Conservation (phyloP, 768 basidiomycete genomes). For the Tricholoma terreum region DNA sequence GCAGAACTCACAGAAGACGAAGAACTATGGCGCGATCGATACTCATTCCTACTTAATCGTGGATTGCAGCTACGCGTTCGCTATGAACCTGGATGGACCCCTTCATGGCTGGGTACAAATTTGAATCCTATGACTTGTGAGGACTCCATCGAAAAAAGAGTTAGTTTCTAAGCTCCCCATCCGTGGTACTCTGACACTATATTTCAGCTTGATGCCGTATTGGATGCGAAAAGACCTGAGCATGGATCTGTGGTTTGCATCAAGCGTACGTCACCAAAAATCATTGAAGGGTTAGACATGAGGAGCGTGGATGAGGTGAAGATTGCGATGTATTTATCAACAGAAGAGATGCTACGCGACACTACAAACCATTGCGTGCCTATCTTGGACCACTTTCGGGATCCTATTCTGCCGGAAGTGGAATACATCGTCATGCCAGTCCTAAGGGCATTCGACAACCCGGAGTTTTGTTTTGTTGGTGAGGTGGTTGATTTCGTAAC, state of each 20-base stretch:
- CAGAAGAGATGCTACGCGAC: constrained; percentile 7
- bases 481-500: constrained; percentile 33
- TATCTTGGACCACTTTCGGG: constrained; percentile 17
- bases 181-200: not conserved
- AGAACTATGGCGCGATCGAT: constrained; percentile 27
- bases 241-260: constrained; percentile 28
- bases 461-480: constrained; percentile 26
- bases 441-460: constrained; percentile 34
- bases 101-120: constrained; percentile 20
- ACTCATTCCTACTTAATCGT: constrained; percentile 19
- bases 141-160: constrained; percentile 27
- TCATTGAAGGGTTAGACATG: not conserved
- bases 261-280: constrained; percentile 23
- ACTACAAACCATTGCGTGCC: constrained; percentile 12
- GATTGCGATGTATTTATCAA: constrained; percentile 14
- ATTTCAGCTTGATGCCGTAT: constrained; percentile 23
- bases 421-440: constrained; percentile 34
- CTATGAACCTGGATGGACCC: constrained; percentile 25
- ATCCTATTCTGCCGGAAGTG: constrained; percentile 11
- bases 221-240: constrained; percentile 23
- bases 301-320: constrained; percentile 15
- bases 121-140: constrained; percentile 13
- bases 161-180: constrained; percentile 9
- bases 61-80: constrained; percentile 27
- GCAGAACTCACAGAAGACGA: constrained; percentile 9